Evolutionary conservation across 192 early-diverging fungal genomes (phyloP).

Genomic region (Oehlia diaphana): DNA sequence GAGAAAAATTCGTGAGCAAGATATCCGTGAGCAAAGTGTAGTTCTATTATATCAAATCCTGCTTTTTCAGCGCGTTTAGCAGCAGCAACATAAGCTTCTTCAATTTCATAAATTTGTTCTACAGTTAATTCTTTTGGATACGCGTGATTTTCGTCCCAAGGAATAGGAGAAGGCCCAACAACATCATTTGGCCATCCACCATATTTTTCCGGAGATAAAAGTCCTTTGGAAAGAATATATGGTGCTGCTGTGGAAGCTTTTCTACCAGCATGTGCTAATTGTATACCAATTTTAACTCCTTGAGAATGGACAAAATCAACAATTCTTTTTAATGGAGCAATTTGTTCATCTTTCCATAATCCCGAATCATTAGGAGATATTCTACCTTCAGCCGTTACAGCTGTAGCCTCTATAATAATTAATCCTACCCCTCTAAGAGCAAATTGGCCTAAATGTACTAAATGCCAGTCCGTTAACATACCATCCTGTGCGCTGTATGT

Average conservation of each 20-base stretch:
- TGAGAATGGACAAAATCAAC: constrained; percentile 64
- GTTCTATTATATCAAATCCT: constrained; percentile 88
- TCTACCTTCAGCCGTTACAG: constrained; percentile 72
- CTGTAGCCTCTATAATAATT: constrained; percentile 78
- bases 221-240: constrained; percentile 15
- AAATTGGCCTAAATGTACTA: constrained; percentile 64
- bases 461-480: constrained; percentile 63
- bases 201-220: constrained; percentile 33
- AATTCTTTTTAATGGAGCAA: constrained; percentile 57
- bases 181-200: constrained; percentile 79
- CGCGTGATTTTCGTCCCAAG: constrained; percentile 43
- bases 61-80: constrained; percentile 73
- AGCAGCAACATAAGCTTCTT: constrained; percentile 62
- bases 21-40: constrained; percentile 93
- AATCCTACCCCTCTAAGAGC: constrained; percentile 80
- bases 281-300: constrained; percentile 64
- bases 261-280: constrained; percentile 83
- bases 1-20: constrained; percentile 79
- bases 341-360: constrained; percentile 82
- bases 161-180: constrained; percentile 59
- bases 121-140: constrained; percentile 61
- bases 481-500: constrained; percentile 72
- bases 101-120: constrained; percentile 65
- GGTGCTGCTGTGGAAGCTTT: constrained; percentile 47
- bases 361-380: constrained; percentile 78